Evolutionary conservation across 129 eudicot genomes (phyloP), one percentile per base, ranked within the genome.

Genomic region (Scalesia atractyloides): DNA sequence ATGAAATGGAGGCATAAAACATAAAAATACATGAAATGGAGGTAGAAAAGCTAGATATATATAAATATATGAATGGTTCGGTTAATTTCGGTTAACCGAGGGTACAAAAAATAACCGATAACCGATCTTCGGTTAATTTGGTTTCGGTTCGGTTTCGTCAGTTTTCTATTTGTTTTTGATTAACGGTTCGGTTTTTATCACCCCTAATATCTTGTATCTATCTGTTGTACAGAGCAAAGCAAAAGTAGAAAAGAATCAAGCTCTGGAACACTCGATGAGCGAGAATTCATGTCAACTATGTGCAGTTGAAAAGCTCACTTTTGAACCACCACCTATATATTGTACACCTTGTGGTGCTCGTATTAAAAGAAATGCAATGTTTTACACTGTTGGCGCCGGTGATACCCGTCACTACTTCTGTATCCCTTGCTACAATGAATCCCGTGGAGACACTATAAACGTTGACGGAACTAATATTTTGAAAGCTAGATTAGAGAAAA

Each of bases 271-370:
- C 39, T 66, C 92, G 15, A 90, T 90, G 98, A 87, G 85, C 54
- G 98, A 93, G 78, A 93, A 93, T 64, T 90, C 97, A 15, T 93
- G 97, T 82, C 98, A 90, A 83, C 73, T 93, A 56, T 93, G 97
- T 86, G 97, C 97, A 5, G 97, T 90, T 72, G 98, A 93, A 82
- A 93, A 86, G 79, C 96, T 93, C 43, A 84, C 87, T 41, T 93
- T 93, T 86, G 98, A 93, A 81, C 98, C 98, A 14, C 98, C 98
- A 63, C 96, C 97, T 30, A 82, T 84, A 49, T 93, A 90, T 81
- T 93, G 98, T 79, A 77, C 89, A 3, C 90, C 92, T 17, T 93
- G 96, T 79, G 96, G 96, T 74, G 89, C 87, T 69, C 97, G 98
- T 34, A 90, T 93, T 8, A 93, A 90, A 77, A 76, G 97, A 82